Base-by-base conservation (phyloP, 352 stramenopile genomes). In the Paralagenidium karlingii region DNA sequence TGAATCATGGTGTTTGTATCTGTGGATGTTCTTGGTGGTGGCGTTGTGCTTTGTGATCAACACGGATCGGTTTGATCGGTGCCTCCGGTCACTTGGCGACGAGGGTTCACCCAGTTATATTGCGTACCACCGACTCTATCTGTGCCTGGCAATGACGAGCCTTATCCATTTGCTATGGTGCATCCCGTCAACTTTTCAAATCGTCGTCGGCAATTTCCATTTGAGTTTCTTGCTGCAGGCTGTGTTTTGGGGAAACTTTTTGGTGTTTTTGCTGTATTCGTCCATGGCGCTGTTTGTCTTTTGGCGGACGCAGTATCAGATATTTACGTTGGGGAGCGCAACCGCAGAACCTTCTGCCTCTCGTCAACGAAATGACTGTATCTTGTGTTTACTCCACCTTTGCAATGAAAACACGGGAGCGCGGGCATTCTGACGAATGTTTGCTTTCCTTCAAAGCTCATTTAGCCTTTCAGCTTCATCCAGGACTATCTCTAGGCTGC, bases 31-130 rank as follows among this genome's bases (percentile, higher is more conserved):
- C 20, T 53, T 50, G 5, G 46, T 49, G 18, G 53, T 69, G 29
- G 38, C 59, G 13, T 40, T 79, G 0, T 70, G 65, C 40, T 69
- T 69, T 30, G 44, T 79, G 5, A 49, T 51, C 43, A 65, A 73
- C 45, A 65, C 62, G 18, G 40, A 48, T 18, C 58, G 63, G 6
- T 60, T 79, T 26, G 53, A 63, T 16, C 32, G 40, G 9, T 55
- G 48, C 15, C 42, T 79, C 8, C 40, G 53, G 19, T 52, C 38
- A 1, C 52, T 79, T n/a, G 57, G 53, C 8, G 46, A 55, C 11
- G 53, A 64, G 19, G 33, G 49, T 3, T 57, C 54, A 1, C 41
- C 43, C 8, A 54, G 34, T 18, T 70, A 68, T 29, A 30, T 55
- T 24, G 55, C 57, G 2, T 76, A 71, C 25, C 49, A 74, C 24